These are phyloP conservation scores for Aspergillus diversus DNA, from an alignment of 495 filamentous ascomycete genomes.

Conservation along the genomic window DNA sequence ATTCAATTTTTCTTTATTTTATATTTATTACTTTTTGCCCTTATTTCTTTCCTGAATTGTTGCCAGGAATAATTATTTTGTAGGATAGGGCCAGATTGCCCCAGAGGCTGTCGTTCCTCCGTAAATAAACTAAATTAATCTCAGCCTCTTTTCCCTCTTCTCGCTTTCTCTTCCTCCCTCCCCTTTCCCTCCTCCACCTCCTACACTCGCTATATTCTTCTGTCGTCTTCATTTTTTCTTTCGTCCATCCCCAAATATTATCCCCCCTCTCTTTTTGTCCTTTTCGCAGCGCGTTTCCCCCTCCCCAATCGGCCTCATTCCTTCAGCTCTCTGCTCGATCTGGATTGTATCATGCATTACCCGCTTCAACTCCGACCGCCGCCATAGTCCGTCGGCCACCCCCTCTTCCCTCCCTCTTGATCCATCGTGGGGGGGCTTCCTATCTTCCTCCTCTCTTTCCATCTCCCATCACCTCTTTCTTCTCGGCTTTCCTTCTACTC, in stretches of 20 bases:
- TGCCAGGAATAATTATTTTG: not conserved
- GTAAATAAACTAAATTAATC: slow-evolving; percentile 4
- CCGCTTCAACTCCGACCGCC: slow-evolving; percentile 38
- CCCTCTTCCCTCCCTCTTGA: slow-evolving; percentile 21
- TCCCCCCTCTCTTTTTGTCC: slow-evolving; percentile 21
- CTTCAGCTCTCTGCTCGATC: slow-evolving; percentile 14
- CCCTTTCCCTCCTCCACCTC: slow-evolving; percentile 12
- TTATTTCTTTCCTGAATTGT: not conserved
- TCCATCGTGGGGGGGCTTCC: slow-evolving; percentile 17
- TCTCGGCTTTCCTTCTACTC: slow-evolving; percentile 4
- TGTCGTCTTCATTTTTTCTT: slow-evolving; percentile 23
- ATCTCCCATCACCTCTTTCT: not conserved
- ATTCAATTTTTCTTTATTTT: not conserved
- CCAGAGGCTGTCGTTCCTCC: not conserved
- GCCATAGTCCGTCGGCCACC: slow-evolving; percentile 39
- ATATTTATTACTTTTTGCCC: not conserved
- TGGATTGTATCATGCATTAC: slow-evolving; percentile 41
- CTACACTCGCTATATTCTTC: slow-evolving; percentile 17
- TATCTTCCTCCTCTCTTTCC: slow-evolving; percentile 11
- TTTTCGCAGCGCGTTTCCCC: slow-evolving; percentile 19
- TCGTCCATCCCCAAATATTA: slow-evolving; percentile 18
- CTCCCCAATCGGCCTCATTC: slow-evolving; percentile 14
- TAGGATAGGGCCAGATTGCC: slow-evolving; percentile 2
- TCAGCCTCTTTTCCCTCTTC: slow-evolving; percentile 9
- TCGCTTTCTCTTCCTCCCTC: slow-evolving; percentile 9